Percentiles rank a stretch among this genome's conserved stretches.
Evolutionary conservation across 768 basidiomycete genomes (phyloP).

Genomic region (Rhodotorula babjevae): DNA sequence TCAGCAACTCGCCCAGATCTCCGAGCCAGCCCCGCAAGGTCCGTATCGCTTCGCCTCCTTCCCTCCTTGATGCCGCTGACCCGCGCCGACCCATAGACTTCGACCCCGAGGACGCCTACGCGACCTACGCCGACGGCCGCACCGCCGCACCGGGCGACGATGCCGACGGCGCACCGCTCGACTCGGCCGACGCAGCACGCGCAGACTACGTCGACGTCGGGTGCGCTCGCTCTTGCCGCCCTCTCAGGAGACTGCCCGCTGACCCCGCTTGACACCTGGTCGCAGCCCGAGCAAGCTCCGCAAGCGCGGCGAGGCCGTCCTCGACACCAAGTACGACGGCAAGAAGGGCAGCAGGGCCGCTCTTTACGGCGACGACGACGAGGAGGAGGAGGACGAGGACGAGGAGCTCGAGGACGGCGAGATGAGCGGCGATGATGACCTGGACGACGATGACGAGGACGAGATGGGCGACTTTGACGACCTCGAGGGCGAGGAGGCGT

Average conservation of each 20-base stretch:
- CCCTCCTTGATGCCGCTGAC: slow-evolving; percentile 6
- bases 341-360: slow-evolving; percentile 61
- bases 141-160: slow-evolving; percentile 45
- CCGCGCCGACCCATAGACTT: slow-evolving; percentile 52
- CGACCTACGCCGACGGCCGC: slow-evolving; percentile 50
- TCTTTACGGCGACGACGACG: slow-evolving; percentile 46
- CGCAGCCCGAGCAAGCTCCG: slow-evolving; percentile 67
- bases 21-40: slow-evolving; percentile 67
- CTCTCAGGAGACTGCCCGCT: too few relatives aligned
- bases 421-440: not conserved
- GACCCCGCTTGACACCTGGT: not conserved
- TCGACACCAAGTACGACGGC: slow-evolving; percentile 75
- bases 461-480: slow-evolving; percentile 41
- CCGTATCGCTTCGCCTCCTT: slow-evolving; percentile 19
- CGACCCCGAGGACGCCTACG: slow-evolving; percentile 66
- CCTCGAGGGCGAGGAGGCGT: slow-evolving; percentile 37
- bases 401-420: slow-evolving; percentile 12
- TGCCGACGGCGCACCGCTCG: not conserved
- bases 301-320: slow-evolving; percentile 60
- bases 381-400: slow-evolving; percentile 28
- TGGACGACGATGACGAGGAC: slow-evolving; percentile 8
- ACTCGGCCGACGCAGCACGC: slow-evolving; percentile 47
- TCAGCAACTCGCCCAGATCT: slow-evolving; percentile 75
- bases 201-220: slow-evolving; percentile 84
- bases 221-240: too few relatives aligned